Evolutionary conservation across 1,284 basidiomycete species (phyloP).

Genomic region (Fistulina hepatica): DNA sequence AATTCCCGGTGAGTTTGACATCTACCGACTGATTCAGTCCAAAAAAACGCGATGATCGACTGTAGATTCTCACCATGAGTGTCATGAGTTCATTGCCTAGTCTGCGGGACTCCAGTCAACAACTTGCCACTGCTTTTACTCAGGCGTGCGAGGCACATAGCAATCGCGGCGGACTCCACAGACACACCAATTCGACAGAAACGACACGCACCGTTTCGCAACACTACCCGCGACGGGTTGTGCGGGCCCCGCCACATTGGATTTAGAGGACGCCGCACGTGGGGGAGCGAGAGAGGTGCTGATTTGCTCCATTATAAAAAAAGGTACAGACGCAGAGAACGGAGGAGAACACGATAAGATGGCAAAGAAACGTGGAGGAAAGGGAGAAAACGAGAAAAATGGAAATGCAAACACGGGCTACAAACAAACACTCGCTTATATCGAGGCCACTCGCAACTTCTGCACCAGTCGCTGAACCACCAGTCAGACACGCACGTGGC

Average conservation of each 20-base stretch:
- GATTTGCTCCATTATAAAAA: conserved; percentile 63
- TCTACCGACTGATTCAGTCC: conserved; percentile 31
- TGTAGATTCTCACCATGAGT: conserved; percentile 50
- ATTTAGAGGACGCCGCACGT: conserved; percentile 43
- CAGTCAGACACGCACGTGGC: no score
- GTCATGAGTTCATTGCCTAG: conserved; percentile 76
- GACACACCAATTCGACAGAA: conserved; percentile 10
- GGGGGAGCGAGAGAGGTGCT: conserved; percentile 53
- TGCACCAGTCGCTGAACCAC: no score
- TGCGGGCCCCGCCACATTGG: conserved; percentile 37
- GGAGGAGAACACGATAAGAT: no score
- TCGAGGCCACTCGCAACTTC: no score
- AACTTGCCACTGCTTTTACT: no score
- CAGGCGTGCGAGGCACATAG: no score
- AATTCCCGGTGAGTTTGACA: conserved; percentile 77
- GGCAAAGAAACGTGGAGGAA: conserved; percentile 3
- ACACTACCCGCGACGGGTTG: conserved; percentile 60
- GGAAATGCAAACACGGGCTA: conserved; percentile 3
- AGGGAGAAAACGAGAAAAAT: conserved; percentile 3
- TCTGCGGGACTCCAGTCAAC: conserved; percentile 28
- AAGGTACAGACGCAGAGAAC: no score
- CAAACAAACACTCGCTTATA: no score
- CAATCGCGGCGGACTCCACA: no score
- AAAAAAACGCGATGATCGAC: background rate
- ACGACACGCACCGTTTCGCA: conserved; percentile 54